These are phyloP conservation scores for Globisporangium polare DNA, from an alignment of 352 stramenopile genomes.

Conservation along the genomic window DNA sequence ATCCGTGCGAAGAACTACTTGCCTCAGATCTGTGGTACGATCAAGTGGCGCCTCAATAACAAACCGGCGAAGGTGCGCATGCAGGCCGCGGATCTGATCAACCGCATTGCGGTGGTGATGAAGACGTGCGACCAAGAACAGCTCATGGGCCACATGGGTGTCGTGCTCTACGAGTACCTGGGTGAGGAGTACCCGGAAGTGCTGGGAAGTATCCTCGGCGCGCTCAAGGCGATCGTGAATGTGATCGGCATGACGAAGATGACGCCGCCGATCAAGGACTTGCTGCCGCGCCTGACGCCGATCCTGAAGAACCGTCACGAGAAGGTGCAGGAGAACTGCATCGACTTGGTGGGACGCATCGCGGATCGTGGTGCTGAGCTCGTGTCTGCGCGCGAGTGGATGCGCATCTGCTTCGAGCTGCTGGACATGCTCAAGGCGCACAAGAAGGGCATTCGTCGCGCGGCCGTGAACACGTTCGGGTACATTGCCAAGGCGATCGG, in stretches of 20 bases:
- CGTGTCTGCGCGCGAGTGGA: conserved; percentile 99
- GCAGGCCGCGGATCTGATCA: conserved; percentile 99
- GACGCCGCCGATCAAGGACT: conserved; percentile 98
- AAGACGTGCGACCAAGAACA: conserved; percentile 98
- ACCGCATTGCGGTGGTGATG: conserved; percentile 98
- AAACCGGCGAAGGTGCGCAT: conserved; percentile 98
- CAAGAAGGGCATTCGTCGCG: conserved; percentile 98
- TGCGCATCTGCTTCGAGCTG: conserved; percentile 99
- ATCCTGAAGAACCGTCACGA: conserved; percentile 99
- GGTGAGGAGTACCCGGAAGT: conserved; percentile 99
- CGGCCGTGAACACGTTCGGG: conserved; percentile 98
- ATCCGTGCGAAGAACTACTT: conserved; percentile 98
- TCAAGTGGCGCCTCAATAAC: conserved; percentile 99
- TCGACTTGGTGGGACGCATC: conserved; percentile 98
- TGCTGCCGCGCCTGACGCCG: conserved; percentile 97
- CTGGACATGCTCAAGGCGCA: conserved; percentile 99
- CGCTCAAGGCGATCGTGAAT: conserved; percentile 98
- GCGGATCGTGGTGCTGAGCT: conserved; percentile 97
- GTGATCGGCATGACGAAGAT: conserved; percentile 99
- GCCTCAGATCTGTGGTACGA: conserved; percentile 97
- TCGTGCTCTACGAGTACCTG: conserved; percentile 99
- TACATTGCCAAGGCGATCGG: conserved; percentile 99
- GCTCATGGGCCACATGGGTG: conserved; percentile 98
- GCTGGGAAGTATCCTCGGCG: conserved; percentile 97
- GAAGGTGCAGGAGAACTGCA: conserved; percentile 99